Evolutionary conservation across 495 filamentous ascomycete species (phyloP).

Genomic region (Staphylotrichum tortipilum): DNA sequence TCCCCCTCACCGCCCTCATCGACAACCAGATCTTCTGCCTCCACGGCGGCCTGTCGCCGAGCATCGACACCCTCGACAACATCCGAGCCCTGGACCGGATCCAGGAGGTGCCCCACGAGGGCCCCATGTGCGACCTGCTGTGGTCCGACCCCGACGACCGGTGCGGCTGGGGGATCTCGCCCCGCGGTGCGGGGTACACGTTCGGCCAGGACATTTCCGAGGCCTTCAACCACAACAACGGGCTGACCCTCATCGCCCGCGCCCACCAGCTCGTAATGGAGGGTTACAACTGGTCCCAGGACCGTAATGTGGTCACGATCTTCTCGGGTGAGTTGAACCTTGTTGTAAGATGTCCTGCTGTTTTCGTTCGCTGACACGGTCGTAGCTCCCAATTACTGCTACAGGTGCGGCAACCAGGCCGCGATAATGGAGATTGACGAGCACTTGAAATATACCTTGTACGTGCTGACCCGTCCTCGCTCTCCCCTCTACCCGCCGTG

Average conservation of each 20-base stretch:
- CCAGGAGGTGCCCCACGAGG: constrained; percentile 97
- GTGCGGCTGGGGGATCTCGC: constrained; percentile 97
- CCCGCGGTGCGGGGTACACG: constrained; percentile 94
- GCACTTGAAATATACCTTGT: constrained; percentile 99
- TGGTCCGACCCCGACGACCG: constrained; percentile 98
- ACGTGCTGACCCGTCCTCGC: constrained; percentile 43
- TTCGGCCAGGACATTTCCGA: constrained; percentile 99
- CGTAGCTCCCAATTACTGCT: constrained; percentile 92
- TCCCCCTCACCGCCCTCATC: constrained; percentile 94
- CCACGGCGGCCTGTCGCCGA: constrained; percentile 90
- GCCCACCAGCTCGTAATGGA: constrained; percentile 98
- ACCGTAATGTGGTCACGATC: constrained; percentile 95
- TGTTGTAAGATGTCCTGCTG: background rate
- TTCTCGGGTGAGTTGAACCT: constrained; percentile 69
- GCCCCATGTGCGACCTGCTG: constrained; percentile 95
- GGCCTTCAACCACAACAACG: constrained; percentile 99
- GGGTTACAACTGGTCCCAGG: constrained; percentile 96
- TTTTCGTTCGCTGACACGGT: constrained; percentile 10
- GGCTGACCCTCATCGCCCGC: constrained; percentile 85
- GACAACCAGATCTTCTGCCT: constrained; percentile 99
- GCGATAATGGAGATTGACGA: constrained; percentile 99
- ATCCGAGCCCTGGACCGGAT: constrained; percentile 92
- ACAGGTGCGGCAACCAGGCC: constrained; percentile 96
- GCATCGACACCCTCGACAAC: constrained; percentile 97
- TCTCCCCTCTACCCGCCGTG: too few species aligned